Percentiles rank a stretch among this genome's conserved stretches.
Evolutionary conservation across 192 early-diverging fungal genomes (phyloP).

Genomic region (Nowakowskiella sp.): DNA sequence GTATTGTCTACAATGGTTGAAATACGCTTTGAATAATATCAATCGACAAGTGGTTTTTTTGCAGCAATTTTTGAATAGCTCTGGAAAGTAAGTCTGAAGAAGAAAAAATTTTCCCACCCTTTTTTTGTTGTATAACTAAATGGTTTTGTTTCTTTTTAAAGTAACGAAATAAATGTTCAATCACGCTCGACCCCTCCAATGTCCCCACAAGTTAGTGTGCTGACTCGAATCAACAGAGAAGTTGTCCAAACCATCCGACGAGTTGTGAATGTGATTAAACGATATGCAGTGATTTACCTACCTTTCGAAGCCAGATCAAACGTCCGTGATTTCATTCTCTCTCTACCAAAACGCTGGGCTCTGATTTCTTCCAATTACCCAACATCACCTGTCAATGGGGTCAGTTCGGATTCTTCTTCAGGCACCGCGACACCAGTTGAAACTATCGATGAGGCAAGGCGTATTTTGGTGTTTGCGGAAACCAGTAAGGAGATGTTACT

Average conservation of each 20-base stretch:
- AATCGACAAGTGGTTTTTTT: too few relatives aligned
- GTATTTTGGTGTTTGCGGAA: constrained; percentile 15
- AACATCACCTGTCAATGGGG: constrained; percentile 1
- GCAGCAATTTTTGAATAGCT: too few relatives aligned
- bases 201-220: constrained; percentile 22
- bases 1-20: too few relatives aligned
- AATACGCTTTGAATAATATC: too few relatives aligned
- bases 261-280: constrained; percentile 79
- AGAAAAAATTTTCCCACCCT: too few relatives aligned
- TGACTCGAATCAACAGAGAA: constrained; percentile 65
- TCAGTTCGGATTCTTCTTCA: constrained; percentile 25
- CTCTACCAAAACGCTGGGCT: constrained; percentile 74
- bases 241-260: constrained; percentile 74
- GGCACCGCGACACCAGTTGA: constrained; percentile 33
- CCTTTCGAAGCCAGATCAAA: constrained; percentile 70
- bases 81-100: too few relatives aligned
- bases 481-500: too few relatives aligned
- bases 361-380: constrained; percentile 34
- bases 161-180: too few relatives aligned
- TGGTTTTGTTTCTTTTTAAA: too few relatives aligned
- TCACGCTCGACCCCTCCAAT: background rate
- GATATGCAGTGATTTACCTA: constrained; percentile 75
- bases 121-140: too few relatives aligned
- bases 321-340: constrained; percentile 77
- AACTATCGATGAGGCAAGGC: constrained; percentile 21